Conservation (phyloP, 2,329 filamentous ascomycete genomes). For the Clonostachys byssicola region DNA sequence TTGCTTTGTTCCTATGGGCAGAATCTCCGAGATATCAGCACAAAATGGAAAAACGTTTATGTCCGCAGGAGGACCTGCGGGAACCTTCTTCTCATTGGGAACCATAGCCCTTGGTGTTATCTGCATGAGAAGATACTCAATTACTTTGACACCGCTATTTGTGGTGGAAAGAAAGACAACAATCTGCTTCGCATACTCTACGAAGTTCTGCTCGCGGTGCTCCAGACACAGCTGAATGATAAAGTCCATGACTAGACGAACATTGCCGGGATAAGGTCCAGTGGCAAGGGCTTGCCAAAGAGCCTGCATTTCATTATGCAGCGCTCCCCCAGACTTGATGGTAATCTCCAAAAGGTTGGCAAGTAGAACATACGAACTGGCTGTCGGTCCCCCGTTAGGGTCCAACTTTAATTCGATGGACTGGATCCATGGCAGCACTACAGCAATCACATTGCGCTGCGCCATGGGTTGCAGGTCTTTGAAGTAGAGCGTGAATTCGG, state of each 20-base stretch:
- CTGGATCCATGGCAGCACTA: slow-evolving; percentile 94
- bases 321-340: slow-evolving; percentile 78
- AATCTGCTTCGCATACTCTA: slow-evolving; percentile 96
- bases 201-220: slow-evolving; percentile 93
- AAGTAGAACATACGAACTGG: slow-evolving; percentile 88
- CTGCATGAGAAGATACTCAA: slow-evolving; percentile 89
- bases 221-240: slow-evolving; percentile 93
- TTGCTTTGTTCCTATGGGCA: slow-evolving; percentile 88
- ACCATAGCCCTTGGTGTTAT: slow-evolving; percentile 97
- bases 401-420: slow-evolving; percentile 89
- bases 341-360: slow-evolving; percentile 96
- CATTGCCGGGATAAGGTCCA: slow-evolving; percentile 88
- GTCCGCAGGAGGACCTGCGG: slow-evolving; percentile 67
- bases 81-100: slow-evolving; percentile 74
- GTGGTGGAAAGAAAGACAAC: slow-evolving; percentile 92
- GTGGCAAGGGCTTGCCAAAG: slow-evolving; percentile 96
- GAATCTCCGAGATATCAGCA: slow-evolving; percentile 73
- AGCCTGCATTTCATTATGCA: slow-evolving; percentile 96
- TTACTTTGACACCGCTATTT: slow-evolving; percentile 76
- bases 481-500: slow-evolving; percentile 92
- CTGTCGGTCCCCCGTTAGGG: slow-evolving; percentile 84
- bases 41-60: slow-evolving; percentile 78
- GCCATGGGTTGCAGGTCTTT: slow-evolving; percentile 77
- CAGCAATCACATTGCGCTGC: slow-evolving; percentile 90
- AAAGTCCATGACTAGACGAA: slow-evolving; percentile 91